A percentile compares a stretch with the other conserved stretches of the same genome.
phyloP scores from a whole-genome alignment of 345 rosid species.

The Salix koriyanagi region DNA sequence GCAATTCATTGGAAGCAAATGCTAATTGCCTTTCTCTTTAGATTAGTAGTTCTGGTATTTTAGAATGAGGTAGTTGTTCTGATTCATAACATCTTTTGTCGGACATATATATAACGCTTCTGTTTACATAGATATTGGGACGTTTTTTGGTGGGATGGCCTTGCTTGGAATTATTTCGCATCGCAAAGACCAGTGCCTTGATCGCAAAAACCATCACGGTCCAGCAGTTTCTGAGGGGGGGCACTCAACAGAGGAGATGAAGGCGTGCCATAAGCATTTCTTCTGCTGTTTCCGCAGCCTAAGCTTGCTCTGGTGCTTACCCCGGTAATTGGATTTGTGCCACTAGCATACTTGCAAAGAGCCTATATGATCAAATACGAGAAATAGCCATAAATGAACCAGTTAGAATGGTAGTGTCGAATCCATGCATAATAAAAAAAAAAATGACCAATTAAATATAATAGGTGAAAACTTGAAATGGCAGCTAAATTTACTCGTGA shows the following conservation, averaged over 20 bases:
- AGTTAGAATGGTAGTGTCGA: background rate
- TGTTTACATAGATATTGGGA: background rate
- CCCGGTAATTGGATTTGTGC: constrained; percentile 79
- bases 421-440: background rate
- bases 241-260: constrained; percentile 87
- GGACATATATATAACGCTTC: background rate
- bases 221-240: constrained; percentile 72
- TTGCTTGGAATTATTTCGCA: constrained; percentile 27
- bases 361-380: constrained; percentile 41
- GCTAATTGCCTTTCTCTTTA: background rate
- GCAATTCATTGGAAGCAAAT: background rate
- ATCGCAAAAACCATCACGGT: constrained; percentile 87
- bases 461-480: background rate
- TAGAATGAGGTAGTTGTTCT: background rate
- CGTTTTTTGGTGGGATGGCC: background rate
- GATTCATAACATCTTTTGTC: background rate
- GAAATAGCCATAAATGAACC: background rate
- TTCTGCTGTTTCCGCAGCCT: constrained; percentile 77
- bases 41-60: background rate
- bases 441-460: no score
- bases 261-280: constrained; percentile 81
- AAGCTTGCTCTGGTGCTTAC: constrained; percentile 76
- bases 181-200: constrained; percentile 69
- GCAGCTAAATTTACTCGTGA: background rate
- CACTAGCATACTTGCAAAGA: constrained; percentile 86